Percentiles rank a stretch among this genome's conserved stretches.
Evolutionary conservation across 1,139 yeast genomes (phyloP).

Genomic region (Scheffersomyces segobiensis): DNA sequence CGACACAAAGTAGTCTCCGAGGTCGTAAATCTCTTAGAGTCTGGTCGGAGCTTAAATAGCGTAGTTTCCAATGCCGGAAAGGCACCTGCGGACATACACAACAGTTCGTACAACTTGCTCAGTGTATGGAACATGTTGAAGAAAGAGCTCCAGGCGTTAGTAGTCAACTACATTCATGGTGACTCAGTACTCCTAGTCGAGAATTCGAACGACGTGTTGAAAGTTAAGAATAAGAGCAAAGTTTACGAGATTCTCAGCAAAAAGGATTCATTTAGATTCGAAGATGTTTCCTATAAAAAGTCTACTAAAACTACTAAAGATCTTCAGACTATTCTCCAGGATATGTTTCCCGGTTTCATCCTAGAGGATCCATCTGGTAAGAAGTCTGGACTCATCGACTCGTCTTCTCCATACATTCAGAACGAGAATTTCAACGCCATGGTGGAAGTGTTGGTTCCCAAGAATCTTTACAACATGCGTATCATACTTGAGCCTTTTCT

Average conservation of each 20-base stretch:
- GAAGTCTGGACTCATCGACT: constrained; percentile 10
- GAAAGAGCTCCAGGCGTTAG: constrained; percentile 56
- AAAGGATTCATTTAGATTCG: constrained; percentile 49
- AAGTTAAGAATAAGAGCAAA: constrained; percentile 9
- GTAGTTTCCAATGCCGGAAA: neutral
- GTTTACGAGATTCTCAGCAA: constrained; percentile 23
- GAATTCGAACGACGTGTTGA: neutral
- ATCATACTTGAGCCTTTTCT: constrained; percentile 65
- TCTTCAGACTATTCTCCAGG: constrained; percentile 48
- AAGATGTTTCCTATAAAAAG: constrained; percentile 40
- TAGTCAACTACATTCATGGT: constrained; percentile 55
- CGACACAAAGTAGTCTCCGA: constrained; percentile 67
- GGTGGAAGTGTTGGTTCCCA: constrained; percentile 69
- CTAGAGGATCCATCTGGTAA: constrained; percentile 26
- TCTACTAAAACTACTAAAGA: constrained; percentile 42
- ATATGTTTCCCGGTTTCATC: constrained; percentile 63
- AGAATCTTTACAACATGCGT: constrained; percentile 81
- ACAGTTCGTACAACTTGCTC: constrained; percentile 32
- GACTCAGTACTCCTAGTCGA: constrained; percentile 6
- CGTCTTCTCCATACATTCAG: constrained; percentile 54
- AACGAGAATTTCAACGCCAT: constrained; percentile 54
- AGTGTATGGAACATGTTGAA: constrained; percentile 61
- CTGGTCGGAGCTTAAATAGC: neutral
- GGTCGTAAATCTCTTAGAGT: constrained; percentile 31
- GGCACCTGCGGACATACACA: neutral